Conservation (phyloP, 2,329 filamentous ascomycete species). For the Rugonectria rugulosa region DNA sequence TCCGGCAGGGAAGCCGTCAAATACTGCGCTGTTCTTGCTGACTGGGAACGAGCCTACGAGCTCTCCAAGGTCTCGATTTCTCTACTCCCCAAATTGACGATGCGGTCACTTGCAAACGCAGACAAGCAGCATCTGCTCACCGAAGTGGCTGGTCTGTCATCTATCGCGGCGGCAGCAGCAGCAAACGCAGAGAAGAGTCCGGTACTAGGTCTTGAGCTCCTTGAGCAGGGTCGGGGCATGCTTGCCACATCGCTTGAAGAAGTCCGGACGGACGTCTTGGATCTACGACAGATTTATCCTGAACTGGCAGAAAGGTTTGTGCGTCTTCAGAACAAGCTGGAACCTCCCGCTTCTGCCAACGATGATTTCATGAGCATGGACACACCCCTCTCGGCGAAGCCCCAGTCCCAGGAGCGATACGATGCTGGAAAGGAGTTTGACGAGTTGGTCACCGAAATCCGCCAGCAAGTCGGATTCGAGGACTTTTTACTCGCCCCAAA, state of each 20-base stretch:
- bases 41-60: background rate
- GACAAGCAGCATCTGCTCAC: background rate
- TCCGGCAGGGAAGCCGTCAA: too few species aligned
- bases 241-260: background rate
- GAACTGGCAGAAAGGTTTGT: background rate
- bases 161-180: background rate
- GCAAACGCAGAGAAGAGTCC: background rate
- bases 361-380: background rate
- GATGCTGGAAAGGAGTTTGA: background rate
- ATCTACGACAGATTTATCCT: background rate
- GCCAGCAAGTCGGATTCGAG: constrained; percentile 29
- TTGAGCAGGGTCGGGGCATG: background rate
- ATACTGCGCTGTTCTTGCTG: background rate
- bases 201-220: background rate
- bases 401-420: background rate
- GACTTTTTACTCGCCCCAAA: constrained; percentile 36
- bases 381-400: background rate
- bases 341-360: background rate
- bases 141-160: background rate
- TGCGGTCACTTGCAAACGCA: background rate
- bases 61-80: background rate
- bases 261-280: background rate
- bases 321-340: background rate
- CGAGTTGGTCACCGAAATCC: background rate
- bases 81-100: background rate